These are phyloP conservation scores for Colletotrichum destructivum DNA, from an alignment of 2,329 filamentous ascomycete species.

Conservation along the genomic window DNA sequence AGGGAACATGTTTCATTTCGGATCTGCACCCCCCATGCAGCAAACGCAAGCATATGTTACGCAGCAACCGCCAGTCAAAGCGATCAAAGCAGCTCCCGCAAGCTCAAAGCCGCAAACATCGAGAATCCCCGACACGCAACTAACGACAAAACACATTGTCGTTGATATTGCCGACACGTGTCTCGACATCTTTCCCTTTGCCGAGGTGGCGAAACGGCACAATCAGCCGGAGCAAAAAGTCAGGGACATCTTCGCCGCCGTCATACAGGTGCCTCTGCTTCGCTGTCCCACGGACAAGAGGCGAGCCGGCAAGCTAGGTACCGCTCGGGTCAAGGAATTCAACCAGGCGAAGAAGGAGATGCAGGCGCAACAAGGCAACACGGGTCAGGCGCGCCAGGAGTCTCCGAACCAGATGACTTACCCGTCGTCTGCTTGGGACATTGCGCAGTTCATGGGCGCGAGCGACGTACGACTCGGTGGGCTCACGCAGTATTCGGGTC, in stretches of 20 bases:
- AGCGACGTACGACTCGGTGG: constrained; percentile 24
- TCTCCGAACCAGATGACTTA: constrained; percentile 21
- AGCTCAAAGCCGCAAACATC: background rate
- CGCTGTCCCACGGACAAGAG: constrained; percentile 61
- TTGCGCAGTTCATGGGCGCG: constrained; percentile 40
- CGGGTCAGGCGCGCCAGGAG: constrained; percentile 15
- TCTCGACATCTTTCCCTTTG: constrained; percentile 62
- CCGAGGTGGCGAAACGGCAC: constrained; percentile 61
- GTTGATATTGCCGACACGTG: constrained; percentile 66
- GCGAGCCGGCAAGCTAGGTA: constrained; percentile 58
- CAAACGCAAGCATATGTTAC: constrained; percentile 10
- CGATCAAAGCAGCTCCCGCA: background rate
- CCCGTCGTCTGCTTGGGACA: constrained; percentile 35
- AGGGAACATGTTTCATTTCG: constrained; percentile 18
- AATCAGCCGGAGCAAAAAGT: constrained; percentile 59
- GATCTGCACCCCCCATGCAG: constrained; percentile 1
- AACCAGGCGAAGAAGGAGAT: constrained; percentile 58
- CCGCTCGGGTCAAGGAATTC: constrained; percentile 59
- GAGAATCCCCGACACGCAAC: constrained; percentile 44
- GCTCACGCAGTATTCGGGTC: constrained; percentile 31
- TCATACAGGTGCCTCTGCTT: constrained; percentile 64
- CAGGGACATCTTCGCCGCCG: constrained; percentile 62
- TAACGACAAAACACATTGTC: constrained; percentile 57
- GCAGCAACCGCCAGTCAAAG: background rate
- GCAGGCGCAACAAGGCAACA: constrained; percentile 26